Evolutionary conservation across 371 early-diverging fungal species (phyloP).

Genomic region (Thermomucor indicae-seudaticae): DNA sequence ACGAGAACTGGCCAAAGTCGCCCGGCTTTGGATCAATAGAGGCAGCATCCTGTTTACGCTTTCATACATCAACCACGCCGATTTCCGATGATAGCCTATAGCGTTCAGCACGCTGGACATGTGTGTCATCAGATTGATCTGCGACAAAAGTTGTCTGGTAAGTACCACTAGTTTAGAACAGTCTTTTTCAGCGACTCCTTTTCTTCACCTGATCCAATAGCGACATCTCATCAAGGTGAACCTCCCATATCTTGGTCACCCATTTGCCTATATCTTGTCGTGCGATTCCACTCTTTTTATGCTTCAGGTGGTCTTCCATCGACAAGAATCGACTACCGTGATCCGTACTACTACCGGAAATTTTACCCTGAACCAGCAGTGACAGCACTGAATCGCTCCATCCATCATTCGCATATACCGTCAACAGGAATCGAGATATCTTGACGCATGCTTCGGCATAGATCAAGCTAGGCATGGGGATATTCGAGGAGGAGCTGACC

Average conservation of each 20-base stretch:
- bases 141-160: background rate
- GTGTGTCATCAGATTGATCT: slow-evolving; percentile 56
- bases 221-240: slow-evolving; percentile 45
- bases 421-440: slow-evolving; percentile 32
- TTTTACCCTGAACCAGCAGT: slow-evolving; percentile 23
- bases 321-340: slow-evolving; percentile 5
- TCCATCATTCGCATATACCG: slow-evolving; percentile 23
- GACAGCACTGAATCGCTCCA: slow-evolving; percentile 27
- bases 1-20: slow-evolving; percentile 19
- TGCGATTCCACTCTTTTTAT: slow-evolving; percentile 35
- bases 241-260: slow-evolving; percentile 52
- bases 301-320: background rate
- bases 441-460: slow-evolving; percentile 47
- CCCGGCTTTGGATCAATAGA: slow-evolving; percentile 47
- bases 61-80: slow-evolving; percentile 69
- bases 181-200: too few species aligned
- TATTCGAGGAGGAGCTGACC: slow-evolving; percentile 27
- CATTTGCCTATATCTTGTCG: slow-evolving; percentile 55
- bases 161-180: background rate
- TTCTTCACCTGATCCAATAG: slow-evolving; percentile 53
- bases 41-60: slow-evolving; percentile 58
- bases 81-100: slow-evolving; percentile 68
- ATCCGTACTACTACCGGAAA: background rate
- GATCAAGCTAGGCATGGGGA: slow-evolving; percentile 32
- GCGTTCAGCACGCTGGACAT: slow-evolving; percentile 59